Percentiles rank a stretch among this genome's conserved stretches.
These are phyloP conservation scores for Malassezia obtusa DNA, from an alignment of 1,284 basidiomycete genomes.

Conservation along the genomic window DNA sequence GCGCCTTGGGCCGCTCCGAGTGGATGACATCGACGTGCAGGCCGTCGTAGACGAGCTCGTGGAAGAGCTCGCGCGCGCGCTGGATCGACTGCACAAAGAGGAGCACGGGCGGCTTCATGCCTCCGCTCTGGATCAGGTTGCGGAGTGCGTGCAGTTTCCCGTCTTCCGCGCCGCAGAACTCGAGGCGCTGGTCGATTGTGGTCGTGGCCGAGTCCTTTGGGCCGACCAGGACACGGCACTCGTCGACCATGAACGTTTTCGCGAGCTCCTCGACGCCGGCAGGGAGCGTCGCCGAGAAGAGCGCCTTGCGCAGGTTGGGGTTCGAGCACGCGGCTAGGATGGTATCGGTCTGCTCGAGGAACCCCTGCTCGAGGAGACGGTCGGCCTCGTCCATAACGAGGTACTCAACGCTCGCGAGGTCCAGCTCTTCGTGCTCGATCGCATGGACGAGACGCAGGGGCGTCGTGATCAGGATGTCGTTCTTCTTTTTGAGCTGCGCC, in stretches of 20 bases:
- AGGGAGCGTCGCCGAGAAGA: conserved; percentile 89
- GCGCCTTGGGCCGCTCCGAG: conserved; percentile 72
- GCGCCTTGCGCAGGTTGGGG: conserved; percentile 66
- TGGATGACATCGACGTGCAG: conserved; percentile 83
- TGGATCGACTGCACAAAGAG: conserved; percentile 89
- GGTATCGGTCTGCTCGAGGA: conserved; percentile 77
- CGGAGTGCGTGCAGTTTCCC: conserved; percentile 78
- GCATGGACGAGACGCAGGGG: conserved; percentile 43
- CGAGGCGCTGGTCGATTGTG: conserved; percentile 73
- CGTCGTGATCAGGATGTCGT: conserved; percentile 42
- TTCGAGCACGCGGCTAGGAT: conserved; percentile 73
- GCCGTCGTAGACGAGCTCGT: conserved; percentile 75
- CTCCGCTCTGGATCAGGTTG: conserved; percentile 66
- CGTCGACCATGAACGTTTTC: conserved; percentile 61
- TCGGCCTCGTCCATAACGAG: conserved; percentile 45
- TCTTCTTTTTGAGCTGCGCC: conserved; percentile 17
- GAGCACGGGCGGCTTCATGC: conserved; percentile 74
- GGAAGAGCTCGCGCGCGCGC: conserved; percentile 76
- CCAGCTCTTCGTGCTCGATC: conserved; percentile 34
- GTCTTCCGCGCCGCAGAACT: conserved; percentile 81
- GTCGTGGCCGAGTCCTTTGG: conserved; percentile 66
- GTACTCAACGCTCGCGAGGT: conserved; percentile 29
- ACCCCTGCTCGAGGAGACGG: conserved; percentile 70
- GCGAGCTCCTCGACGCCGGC: conserved; percentile 77
- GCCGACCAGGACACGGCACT: conserved; percentile 38